Evolutionary conservation across 495 filamentous ascomycete genomes (phyloP).

Genomic region (Bacidia gigantensis): DNA sequence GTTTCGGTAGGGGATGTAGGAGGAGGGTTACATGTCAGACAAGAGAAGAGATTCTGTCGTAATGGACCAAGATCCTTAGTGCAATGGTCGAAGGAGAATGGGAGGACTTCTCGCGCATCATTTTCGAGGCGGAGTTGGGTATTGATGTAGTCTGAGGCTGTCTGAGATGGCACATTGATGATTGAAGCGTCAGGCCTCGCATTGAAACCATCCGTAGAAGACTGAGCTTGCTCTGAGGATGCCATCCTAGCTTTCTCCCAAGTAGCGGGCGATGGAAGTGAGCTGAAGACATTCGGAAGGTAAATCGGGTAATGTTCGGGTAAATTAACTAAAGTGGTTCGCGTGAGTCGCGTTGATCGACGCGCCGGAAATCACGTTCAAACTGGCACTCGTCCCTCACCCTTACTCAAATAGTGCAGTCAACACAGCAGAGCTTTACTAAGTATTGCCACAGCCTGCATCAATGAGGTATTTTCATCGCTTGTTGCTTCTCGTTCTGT

Average conservation of each 20-base stretch:
- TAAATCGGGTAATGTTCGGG: not conserved
- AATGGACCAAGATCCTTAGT: constrained; percentile 76
- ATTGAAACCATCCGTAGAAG: too few species aligned
- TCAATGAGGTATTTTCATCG: constrained; percentile 23
- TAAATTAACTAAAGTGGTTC: constrained; percentile 4
- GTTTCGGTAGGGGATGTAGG: constrained; percentile 42
- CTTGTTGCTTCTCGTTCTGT: not conserved
- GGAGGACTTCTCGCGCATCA: constrained; percentile 86
- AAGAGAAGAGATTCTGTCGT: constrained; percentile 77
- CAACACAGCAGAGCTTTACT: not conserved
- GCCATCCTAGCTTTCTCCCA: not conserved
- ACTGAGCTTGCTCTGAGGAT: not conserved
- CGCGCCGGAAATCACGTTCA: not conserved
- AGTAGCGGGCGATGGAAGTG: too few species aligned
- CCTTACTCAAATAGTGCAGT: not conserved
- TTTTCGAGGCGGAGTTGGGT: constrained; percentile 82
- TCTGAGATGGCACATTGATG: constrained; percentile 68
- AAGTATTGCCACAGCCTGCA: not conserved
- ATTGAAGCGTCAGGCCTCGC: too few species aligned
- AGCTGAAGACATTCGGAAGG: too few species aligned
- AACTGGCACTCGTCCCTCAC: too few species aligned
- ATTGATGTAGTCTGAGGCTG: constrained; percentile 84
- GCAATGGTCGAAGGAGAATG: constrained; percentile 89
- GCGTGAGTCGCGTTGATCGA: not conserved
- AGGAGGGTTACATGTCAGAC: constrained; percentile 82